phyloP scores from a whole-genome alignment of 2,329 filamentous ascomycete genomes.

The Aspergillus clavatus region DNA sequence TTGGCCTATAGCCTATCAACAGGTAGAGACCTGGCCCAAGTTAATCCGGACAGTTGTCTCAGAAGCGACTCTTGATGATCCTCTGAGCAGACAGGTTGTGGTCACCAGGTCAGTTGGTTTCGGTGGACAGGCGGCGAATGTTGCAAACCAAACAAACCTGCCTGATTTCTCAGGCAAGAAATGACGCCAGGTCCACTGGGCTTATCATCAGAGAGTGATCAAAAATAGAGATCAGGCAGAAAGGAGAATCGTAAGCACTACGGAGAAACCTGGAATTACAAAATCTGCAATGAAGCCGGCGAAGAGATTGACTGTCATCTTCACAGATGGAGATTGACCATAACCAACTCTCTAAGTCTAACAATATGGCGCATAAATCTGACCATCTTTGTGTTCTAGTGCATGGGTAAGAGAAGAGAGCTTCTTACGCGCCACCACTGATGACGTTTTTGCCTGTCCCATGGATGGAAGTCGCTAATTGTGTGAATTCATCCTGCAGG shows the following conservation, averaged over 20 bases:
- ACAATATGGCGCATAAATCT: constrained; percentile 20
- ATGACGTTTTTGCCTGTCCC: constrained; percentile 7
- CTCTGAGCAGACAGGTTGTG: not conserved
- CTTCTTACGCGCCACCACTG: not conserved
- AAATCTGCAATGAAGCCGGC: not conserved
- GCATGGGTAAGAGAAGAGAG: constrained; percentile 54
- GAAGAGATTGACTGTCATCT: not conserved
- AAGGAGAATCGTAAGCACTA: not conserved
- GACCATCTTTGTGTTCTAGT: constrained; percentile 59
- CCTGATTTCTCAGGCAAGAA: not conserved
- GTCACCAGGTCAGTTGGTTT: not conserved
- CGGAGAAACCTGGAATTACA: not conserved
- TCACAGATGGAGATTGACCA: constrained; percentile 8
- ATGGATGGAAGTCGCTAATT: not conserved
- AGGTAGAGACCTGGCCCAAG: too few species aligned
- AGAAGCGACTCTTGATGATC: too few species aligned
- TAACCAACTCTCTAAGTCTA: constrained; percentile 1
- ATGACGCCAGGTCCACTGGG: not conserved
- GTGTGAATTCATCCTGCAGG: constrained; percentile 26
- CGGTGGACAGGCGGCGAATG: not conserved
- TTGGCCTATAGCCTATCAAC: too few species aligned
- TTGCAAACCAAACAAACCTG: not conserved
- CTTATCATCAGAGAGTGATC: not conserved
- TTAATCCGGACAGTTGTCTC: too few species aligned
- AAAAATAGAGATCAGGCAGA: not conserved